Evolutionary conservation across 2,329 filamentous ascomycete genomes (phyloP), one percentile per base, ranked within the genome.

Genomic region (Incumbomyces lentus): DNA sequence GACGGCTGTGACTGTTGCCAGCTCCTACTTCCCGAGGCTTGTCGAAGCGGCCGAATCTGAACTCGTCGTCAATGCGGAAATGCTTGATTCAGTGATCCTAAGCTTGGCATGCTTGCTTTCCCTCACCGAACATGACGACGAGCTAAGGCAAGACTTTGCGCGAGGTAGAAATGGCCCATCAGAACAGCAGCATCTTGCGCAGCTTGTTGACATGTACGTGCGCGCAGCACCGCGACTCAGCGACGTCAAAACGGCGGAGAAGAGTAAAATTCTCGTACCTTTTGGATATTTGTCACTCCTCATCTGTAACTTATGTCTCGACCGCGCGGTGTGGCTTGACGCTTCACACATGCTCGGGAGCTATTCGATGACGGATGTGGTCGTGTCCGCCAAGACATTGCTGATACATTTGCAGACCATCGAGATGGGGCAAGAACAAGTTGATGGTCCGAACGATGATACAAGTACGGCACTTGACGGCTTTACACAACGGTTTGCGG

Each of bases 241-340:
- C 52, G 74, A 73, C 40, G 78, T 80, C 39, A 63, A 72, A 51
- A 75, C 72, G 5, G 66, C 76, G 48, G 65, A 86, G 58, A 86
- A 89, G 60, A 82, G 81, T 19, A 81, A 84, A 49, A 74, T 84
- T 42, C 87, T 89, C 55, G 87, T 96, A 22, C 82, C 84, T 1
- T 80, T 90, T 61, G 89, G 87, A 13, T 95, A 95, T 61, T 72
- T 95, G 18, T 81, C 87, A 1, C 81, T 95, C 12, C 71, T 95
- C 5, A 72, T 96, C 2, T 86, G 87, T 14, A 92, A 88, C 54
- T 68, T 95, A 18, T 88, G 81, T 55, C 70, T 92, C 22, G 69
- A 76, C 44, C 50, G 60, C 7, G 59, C 60, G 2, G 68, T 74
- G 4, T 67, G 70, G 35, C 46, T 55, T 8, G 64, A 65, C 18